Conservation (phyloP, 441 rosid species). For the Adansonia grandidieri region DNA sequence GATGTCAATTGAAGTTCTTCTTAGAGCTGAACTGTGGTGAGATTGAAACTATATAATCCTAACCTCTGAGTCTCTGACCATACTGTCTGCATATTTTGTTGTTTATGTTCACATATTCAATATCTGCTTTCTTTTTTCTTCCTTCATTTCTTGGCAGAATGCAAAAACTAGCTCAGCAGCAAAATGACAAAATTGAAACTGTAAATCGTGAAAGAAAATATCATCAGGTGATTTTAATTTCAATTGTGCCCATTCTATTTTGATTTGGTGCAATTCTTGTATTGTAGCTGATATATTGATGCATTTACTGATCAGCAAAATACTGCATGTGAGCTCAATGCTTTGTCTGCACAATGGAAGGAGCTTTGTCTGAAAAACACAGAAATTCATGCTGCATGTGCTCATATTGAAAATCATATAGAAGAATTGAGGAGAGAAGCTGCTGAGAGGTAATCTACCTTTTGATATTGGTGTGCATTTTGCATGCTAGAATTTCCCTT, state of each 20-base stretch:
- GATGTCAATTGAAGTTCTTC: background rate
- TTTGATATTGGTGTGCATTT: background rate
- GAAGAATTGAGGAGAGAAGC: conserved; percentile 76
- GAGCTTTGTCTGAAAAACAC: conserved; percentile 85
- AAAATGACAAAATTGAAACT: conserved; percentile 76
- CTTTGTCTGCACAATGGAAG: conserved; percentile 86
- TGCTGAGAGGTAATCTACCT: conserved; percentile 59
- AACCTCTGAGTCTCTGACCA: background rate
- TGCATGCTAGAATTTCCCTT: conserved; percentile 17
- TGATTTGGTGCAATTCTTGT: conserved; percentile 20
- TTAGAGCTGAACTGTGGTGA: background rate
- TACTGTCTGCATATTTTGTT: background rate
- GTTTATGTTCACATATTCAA: conserved; percentile 15
- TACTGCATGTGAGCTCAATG: conserved; percentile 83
- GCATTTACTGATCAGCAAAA: conserved; percentile 62
- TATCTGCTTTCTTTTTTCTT: conserved; percentile 1
- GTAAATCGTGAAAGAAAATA: conserved; percentile 92
- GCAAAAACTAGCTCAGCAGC: conserved; percentile 77
- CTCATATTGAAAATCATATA: conserved; percentile 58
- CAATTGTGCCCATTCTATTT: background rate
- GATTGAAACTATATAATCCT: background rate
- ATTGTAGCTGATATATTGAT: conserved; percentile 22
- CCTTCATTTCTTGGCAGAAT: conserved; percentile 48
- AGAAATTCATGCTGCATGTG: conserved; percentile 79
- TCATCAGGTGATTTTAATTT: conserved; percentile 71